Conservation (phyloP, 2,329 filamentous ascomycete genomes). For the Clarireedia hainanense region DNA sequence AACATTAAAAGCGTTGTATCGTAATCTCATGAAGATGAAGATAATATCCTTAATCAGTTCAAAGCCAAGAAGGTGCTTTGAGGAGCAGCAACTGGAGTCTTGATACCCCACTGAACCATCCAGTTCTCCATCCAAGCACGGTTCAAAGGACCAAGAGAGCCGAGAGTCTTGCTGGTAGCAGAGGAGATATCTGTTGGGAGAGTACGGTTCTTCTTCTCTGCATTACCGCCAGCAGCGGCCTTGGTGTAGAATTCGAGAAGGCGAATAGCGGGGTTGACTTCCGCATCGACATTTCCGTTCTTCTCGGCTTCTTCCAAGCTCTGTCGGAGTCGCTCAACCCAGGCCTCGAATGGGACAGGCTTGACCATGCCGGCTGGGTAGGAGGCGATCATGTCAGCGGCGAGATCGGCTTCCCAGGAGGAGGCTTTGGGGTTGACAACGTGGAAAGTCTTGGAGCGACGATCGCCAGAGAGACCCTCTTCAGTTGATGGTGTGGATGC, state of each 20-base stretch:
- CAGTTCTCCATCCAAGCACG: conserved; percentile 39
- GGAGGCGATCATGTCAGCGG: conserved; percentile 33
- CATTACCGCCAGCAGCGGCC: conserved; percentile 31
- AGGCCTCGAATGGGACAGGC: conserved; percentile 36
- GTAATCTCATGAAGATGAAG: neutral
- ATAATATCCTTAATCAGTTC: neutral
- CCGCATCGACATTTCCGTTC: conserved; percentile 35
- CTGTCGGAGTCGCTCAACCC: conserved; percentile 37
- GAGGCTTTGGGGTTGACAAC: conserved; percentile 38
- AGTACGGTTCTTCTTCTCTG: conserved; percentile 15
- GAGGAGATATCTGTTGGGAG: conserved; percentile 11
- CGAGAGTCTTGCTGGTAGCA: conserved; percentile 36
- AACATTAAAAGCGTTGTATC: neutral
- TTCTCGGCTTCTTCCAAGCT: conserved; percentile 26
- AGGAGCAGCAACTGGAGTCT: neutral
- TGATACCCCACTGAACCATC: conserved; percentile 39
- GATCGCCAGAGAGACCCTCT: conserved; percentile 21
- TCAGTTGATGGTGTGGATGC: conserved; percentile 3
- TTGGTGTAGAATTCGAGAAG: conserved; percentile 41
- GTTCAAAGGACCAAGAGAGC: conserved; percentile 34
- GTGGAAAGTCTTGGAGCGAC: conserved; percentile 34
- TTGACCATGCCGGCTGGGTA: conserved; percentile 34
- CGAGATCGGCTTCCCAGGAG: conserved; percentile 34
- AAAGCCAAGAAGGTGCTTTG: neutral
- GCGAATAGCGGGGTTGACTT: conserved; percentile 42